A percentile compares a stretch with the other conserved stretches of the same genome.
These are phyloP conservation scores for Hanseniaspora lindneri DNA, from an alignment of 805 yeast species.

Conservation along the genomic window DNA sequence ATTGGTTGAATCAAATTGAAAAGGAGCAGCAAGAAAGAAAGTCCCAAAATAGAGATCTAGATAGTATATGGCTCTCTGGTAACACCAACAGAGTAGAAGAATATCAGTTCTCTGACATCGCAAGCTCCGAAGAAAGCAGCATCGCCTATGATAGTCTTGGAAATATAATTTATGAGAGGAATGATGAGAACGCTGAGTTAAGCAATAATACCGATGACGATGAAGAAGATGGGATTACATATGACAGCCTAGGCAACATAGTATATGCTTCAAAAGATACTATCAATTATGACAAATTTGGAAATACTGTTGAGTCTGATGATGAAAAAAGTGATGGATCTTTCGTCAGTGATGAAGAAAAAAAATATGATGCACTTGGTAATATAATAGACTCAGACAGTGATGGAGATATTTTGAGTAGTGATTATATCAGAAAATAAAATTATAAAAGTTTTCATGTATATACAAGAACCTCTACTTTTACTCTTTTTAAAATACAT, in stretches of 20 bases:
- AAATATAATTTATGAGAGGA: too few relatives aligned
- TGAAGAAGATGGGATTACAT: slow-evolving; percentile 18
- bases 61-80: slow-evolving; percentile 61
- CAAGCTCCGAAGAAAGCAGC: neutral
- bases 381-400: slow-evolving; percentile 18
- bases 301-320: slow-evolving; percentile 19
- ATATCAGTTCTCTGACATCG: too few relatives aligned
- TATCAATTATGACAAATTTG: slow-evolving; percentile 21
- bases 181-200: neutral
- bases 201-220: neutral
- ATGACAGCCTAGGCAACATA: slow-evolving; percentile 23
- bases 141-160: neutral
- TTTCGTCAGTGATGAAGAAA: slow-evolving; percentile 16
- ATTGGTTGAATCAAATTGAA: slow-evolving; percentile 59
- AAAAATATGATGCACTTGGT: slow-evolving; percentile 25
- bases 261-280: slow-evolving; percentile 18
- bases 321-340: slow-evolving; percentile 14
- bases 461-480: neutral
- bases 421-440: neutral
- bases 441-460: too few relatives aligned
- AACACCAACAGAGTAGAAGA: slow-evolving; percentile 57
- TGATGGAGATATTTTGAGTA: neutral
- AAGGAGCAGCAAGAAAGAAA: slow-evolving; percentile 53
- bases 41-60: slow-evolving; percentile 40
- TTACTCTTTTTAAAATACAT: neutral